Evolutionary conservation across 768 basidiomycete genomes (phyloP).

Genomic region (Rhodocollybia butyracea): DNA sequence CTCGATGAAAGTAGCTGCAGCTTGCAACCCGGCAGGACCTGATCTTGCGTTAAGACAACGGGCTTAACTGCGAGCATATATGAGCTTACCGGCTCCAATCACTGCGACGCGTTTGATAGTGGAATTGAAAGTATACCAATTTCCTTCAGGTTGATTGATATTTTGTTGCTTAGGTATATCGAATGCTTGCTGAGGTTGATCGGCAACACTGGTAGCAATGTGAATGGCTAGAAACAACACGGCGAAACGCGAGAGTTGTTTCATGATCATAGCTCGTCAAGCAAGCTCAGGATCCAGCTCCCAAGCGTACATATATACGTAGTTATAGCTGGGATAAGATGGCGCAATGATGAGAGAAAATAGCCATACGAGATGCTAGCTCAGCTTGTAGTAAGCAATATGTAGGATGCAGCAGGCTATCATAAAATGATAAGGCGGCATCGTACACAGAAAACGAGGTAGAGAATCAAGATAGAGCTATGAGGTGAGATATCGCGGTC

Average conservation of each 20-base stretch:
- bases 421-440: background rate
- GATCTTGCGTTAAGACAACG: background rate
- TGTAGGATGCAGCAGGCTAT: background rate
- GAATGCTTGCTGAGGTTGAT: background rate
- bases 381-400: background rate
- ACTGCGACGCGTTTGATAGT: slow-evolving; percentile 10
- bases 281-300: too few species aligned
- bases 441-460: too few species aligned
- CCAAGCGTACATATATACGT: background rate
- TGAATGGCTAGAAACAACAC: background rate
- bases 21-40: slow-evolving; percentile 15
- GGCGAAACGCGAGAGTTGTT: background rate
- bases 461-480: background rate
- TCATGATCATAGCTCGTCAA: background rate
- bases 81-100: slow-evolving; percentile 6
- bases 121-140: slow-evolving; percentile 5
- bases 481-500: background rate
- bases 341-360: background rate
- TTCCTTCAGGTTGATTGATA: background rate
- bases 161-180: background rate
- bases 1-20: slow-evolving; percentile 8
- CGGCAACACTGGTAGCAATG: background rate
- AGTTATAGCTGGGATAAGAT: background rate
- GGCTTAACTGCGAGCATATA: background rate
- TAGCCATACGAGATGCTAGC: background rate